phyloP scores from a whole-genome alignment of 805 yeast genomes.

The Suhomyces emberorum region DNA sequence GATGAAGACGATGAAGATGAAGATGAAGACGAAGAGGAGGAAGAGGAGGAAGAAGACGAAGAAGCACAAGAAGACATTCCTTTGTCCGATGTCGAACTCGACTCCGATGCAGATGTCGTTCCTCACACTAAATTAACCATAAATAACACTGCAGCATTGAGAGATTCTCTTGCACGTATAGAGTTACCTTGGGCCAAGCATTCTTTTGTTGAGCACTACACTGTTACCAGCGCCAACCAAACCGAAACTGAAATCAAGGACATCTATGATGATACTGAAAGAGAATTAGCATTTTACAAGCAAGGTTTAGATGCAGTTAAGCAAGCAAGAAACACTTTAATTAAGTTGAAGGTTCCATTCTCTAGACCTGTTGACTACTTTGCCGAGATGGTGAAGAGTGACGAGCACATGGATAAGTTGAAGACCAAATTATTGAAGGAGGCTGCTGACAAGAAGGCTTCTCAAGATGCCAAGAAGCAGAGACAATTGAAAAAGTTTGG shows the following conservation, averaged over 20 bases:
- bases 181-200: constrained; percentile 62
- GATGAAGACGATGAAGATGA: constrained; percentile 55
- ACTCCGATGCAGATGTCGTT: constrained; percentile 90
- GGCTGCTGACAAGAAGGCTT: constrained; percentile 79
- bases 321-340: constrained; percentile 62
- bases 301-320: constrained; percentile 86
- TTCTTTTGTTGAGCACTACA: constrained; percentile 81
- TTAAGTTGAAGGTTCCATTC: constrained; percentile 77
- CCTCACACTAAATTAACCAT: constrained; percentile 88
- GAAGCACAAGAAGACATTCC: constrained; percentile 78
- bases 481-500: constrained; percentile 95
- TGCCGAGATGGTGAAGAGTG: constrained; percentile 98
- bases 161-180: constrained; percentile 64
- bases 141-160: constrained; percentile 82
- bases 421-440: constrained; percentile 78
- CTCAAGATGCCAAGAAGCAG: constrained; percentile 91
- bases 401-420: constrained; percentile 95
- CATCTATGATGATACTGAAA: constrained; percentile 90
- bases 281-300: constrained; percentile 92
- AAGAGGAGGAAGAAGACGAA: constrained; percentile 57
- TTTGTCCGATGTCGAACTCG: constrained; percentile 86
- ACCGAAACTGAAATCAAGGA: constrained; percentile 72
- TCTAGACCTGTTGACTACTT: constrained; percentile 92
- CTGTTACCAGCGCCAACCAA: constrained; percentile 57
- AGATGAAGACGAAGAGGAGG: constrained; percentile 60